phyloP scores from a whole-genome alignment of 192 early-diverging fungal genomes.

The Funneliformis geosporum region DNA sequence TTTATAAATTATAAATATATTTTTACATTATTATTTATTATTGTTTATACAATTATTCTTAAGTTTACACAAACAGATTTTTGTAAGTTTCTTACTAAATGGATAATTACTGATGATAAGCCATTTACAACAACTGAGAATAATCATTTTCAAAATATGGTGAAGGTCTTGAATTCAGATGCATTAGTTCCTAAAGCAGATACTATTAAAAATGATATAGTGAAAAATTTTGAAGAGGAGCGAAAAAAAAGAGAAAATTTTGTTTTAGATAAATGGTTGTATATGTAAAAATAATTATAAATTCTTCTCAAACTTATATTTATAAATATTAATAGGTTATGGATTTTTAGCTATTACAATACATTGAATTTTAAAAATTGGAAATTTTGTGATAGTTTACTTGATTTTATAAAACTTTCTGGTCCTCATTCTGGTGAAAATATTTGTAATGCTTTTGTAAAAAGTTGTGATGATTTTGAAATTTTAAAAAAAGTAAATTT shows the following conservation, averaged over 20 bases:
- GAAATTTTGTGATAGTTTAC: background rate
- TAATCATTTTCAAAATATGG: background rate
- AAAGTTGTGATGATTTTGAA: background rate
- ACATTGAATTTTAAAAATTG: background rate
- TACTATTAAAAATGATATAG: constrained; percentile 7
- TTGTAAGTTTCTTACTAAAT: too few species aligned
- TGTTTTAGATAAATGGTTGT: background rate
- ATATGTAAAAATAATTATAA: background rate
- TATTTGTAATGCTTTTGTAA: too few species aligned
- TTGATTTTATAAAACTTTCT: constrained; percentile 6
- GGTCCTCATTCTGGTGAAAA: background rate
- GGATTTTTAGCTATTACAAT: background rate
- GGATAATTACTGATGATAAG: too few species aligned
- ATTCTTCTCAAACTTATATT: too few species aligned
- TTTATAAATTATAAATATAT: too few species aligned
- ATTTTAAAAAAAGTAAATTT: constrained; percentile 1
- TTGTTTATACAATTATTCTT: too few species aligned
- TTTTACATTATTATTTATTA: too few species aligned
- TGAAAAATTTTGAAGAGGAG: background rate
- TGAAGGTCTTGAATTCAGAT: constrained; percentile 19
- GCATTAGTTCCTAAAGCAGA: background rate
- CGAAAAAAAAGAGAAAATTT: background rate
- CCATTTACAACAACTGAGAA: constrained; percentile 2
- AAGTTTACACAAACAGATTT: too few species aligned
- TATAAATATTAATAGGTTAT: too few species aligned